phyloP scores from a whole-genome alignment of 441 rosid genomes.

The Corymbia calophylla region DNA sequence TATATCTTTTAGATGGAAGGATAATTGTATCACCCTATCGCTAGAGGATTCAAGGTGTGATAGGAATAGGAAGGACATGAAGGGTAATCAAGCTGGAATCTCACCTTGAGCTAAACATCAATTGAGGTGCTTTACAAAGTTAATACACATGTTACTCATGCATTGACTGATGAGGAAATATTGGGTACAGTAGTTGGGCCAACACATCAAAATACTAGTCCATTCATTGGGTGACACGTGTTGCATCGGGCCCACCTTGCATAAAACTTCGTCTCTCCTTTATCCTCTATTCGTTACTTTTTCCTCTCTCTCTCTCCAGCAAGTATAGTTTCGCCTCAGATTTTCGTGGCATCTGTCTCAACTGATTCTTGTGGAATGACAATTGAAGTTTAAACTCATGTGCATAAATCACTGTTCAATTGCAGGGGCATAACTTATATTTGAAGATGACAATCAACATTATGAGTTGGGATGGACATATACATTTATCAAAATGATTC shows the following conservation, averaged over 20 bases:
- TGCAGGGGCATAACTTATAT: not conserved
- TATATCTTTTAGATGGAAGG: too few species aligned
- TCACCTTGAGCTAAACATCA: not conserved
- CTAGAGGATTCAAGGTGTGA: too few species aligned
- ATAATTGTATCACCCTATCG: too few species aligned
- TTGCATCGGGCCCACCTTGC: not conserved
- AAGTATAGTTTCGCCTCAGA: not conserved
- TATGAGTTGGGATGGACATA: not conserved
- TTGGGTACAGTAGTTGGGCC: not conserved
- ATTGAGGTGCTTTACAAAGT: not conserved
- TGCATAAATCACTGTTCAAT: not conserved
- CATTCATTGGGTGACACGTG: fast-evolving
- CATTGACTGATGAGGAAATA: not conserved
- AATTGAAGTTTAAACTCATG: not conserved
- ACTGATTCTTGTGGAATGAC: not conserved
- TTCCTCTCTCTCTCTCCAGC: too few species aligned
- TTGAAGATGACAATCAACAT: not conserved
- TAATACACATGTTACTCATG: not conserved
- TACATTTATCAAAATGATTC: not conserved
- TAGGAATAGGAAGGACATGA: not conserved
- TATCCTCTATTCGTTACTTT: not conserved
- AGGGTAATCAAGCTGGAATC: not conserved
- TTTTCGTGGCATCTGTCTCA: not conserved
- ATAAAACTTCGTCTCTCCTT: not conserved
- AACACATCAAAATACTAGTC: not conserved